Base-by-base conservation (phyloP, 1,284 basidiomycete species). In the Stygiomarasmius scandens region DNA sequence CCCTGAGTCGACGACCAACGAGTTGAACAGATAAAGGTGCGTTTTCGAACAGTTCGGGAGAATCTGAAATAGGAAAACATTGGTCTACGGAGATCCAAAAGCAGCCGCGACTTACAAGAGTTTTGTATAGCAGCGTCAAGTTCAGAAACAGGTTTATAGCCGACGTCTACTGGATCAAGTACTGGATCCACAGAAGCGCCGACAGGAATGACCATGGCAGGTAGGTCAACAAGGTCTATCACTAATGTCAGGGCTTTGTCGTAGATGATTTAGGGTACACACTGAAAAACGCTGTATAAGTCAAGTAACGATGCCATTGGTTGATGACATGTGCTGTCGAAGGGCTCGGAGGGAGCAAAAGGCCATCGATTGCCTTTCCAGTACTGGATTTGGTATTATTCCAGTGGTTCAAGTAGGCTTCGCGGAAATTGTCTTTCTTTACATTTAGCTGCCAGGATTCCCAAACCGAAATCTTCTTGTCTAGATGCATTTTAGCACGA, bases 151-250 rank as follows among this genome's bases (percentile, higher is more conserved):
- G 62, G 58, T 75, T 71, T 2, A 67, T 68, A 19, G 63, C 62
- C 19, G 67, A 66, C 58, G 70, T 74, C 52, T 61, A 59, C 29
- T 32, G 29, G 29, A 60, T 82, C 80, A 5, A 77, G 49, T 19
- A 53, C 53, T 0, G 71, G 69, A 61, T 83, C 78, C 19, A 80
- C 82, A 43, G 64, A 32, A 12, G 29, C 73, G 0, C 80, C 81
- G 1, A 81, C 83, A 0, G 87, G 87, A 60, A 89, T 78, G 10
- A 77, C 68, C 22, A 76, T 74, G 2, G 75, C 74, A 0, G 85
- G 75, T 62, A 82, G 85, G 64, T 89, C 84, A 32, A 85, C 74
- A 5, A 76, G 66, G 63, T 87, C 89, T 76, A 78, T 87, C 51
- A 81, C 61, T 8, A 72, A 72, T 2, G 86, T 86, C 62, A 84